Evolutionary conservation across 176 grass and related monocot species (phyloP).

Genomic region (Phyllostachys edulis): DNA sequence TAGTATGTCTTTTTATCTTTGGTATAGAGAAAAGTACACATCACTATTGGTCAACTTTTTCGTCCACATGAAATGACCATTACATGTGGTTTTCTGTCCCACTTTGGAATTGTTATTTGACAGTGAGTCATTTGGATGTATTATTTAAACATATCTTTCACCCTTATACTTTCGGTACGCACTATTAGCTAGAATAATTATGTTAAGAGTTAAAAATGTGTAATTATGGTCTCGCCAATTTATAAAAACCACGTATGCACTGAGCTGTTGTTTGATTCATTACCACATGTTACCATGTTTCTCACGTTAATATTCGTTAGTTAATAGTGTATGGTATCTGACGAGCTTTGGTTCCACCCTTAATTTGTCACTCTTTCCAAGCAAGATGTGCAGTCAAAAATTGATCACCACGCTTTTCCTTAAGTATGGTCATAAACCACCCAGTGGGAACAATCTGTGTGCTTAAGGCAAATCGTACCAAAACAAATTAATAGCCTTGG

Average conservation of each 20-base stretch:
- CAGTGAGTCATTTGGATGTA: fast-evolving
- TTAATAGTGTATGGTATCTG: background rate
- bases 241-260: background rate
- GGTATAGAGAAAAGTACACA: fast-evolving
- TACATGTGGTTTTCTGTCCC: fast-evolving
- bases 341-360: background rate
- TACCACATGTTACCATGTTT: background rate
- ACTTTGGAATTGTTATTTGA: background rate
- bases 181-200: background rate
- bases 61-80: fast-evolving
- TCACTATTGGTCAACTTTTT: background rate
- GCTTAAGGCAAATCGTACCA: background rate
- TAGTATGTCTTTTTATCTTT: background rate
- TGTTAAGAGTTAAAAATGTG: background rate
- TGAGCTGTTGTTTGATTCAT: background rate
- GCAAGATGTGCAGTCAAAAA: background rate
- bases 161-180: fast-evolving
- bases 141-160: background rate
- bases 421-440: background rate
- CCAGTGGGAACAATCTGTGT: no score
- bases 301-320: background rate
- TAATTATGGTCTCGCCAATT: background rate
- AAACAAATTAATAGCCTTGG: background rate
- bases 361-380: background rate
- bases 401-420: background rate